Evolutionary conservation across 2,329 filamentous ascomycete species (phyloP).

Genomic region (Ambrosiella cleistominuta): DNA sequence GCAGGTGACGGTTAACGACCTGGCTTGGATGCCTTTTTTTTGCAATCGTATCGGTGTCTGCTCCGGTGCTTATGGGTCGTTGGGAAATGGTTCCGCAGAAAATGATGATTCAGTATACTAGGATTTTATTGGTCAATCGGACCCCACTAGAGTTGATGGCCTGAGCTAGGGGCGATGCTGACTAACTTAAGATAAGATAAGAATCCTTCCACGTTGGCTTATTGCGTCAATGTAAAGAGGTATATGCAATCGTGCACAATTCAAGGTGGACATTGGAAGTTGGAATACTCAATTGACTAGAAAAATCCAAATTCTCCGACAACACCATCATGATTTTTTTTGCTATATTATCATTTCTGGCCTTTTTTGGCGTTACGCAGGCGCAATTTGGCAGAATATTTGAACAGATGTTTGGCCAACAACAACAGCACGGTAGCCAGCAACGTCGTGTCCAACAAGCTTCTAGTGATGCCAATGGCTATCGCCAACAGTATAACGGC

Average conservation of each 20-base stretch:
- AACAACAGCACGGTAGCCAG: conserved; percentile 22
- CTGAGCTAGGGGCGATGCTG: neutral
- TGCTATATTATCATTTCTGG: conserved; percentile 5
- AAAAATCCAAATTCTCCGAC: neutral
- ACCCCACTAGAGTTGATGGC: conserved; percentile 2
- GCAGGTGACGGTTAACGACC: no score
- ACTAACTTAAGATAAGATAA: conserved; percentile 12
- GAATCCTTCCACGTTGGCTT: neutral
- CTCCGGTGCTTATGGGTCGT: neutral
- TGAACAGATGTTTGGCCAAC: conserved; percentile 79
- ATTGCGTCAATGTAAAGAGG: neutral
- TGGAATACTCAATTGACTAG: no score
- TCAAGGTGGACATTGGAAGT: no score
- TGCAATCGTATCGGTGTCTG: neutral
- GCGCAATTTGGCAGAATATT: conserved; percentile 86
- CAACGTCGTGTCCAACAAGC: conserved; percentile 54
- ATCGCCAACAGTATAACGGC: conserved; percentile 50
- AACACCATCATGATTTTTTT: neutral
- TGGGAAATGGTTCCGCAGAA: conserved; percentile 1
- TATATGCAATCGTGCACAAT: neutral
- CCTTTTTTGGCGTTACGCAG: conserved; percentile 21
- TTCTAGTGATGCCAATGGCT: conserved; percentile 66
- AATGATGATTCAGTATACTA: conserved; percentile 5
- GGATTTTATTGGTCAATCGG: conserved; percentile 8
- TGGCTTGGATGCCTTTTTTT: neutral